Evolutionary conservation across 2,329 filamentous ascomycete species (phyloP).

Genomic region (Incumbomyces delicatus): DNA sequence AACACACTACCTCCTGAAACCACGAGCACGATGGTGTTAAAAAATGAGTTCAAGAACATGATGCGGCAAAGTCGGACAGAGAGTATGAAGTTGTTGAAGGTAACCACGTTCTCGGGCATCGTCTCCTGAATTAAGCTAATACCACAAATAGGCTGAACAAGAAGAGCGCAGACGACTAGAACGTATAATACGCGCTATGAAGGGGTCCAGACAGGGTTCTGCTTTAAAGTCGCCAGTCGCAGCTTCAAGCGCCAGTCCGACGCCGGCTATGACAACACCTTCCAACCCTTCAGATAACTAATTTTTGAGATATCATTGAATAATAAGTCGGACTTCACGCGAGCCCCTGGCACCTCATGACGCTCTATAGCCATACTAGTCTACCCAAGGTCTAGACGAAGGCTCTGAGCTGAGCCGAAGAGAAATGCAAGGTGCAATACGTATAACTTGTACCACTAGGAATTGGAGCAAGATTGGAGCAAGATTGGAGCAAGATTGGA

Average conservation of each 20-base stretch:
- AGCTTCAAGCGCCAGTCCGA: neutral
- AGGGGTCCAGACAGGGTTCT: slow-evolving; percentile 26
- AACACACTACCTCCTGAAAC: slow-evolving; percentile 37
- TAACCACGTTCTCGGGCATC: slow-evolving; percentile 32
- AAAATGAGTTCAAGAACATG: slow-evolving; percentile 72
- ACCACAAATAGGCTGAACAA: slow-evolving; percentile 51
- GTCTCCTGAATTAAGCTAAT: slow-evolving; percentile 3
- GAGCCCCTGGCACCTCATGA: too few species aligned
- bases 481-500: too few species aligned
- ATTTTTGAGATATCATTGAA: too few species aligned
- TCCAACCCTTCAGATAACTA: too few species aligned
- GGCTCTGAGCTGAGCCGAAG: too few species aligned
- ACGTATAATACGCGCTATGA: slow-evolving; percentile 46
- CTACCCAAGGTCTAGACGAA: too few species aligned
- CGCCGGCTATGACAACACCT: too few species aligned
- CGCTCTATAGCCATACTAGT: too few species aligned
- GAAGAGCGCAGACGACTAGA: slow-evolving; percentile 61
- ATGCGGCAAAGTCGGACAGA: slow-evolving; percentile 63
- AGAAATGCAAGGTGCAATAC: too few species aligned
- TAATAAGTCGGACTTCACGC: too few species aligned
- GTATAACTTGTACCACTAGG: too few species aligned
- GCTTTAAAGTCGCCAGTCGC: neutral
- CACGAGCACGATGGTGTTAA: slow-evolving; percentile 59
- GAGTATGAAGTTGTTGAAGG: slow-evolving; percentile 54
- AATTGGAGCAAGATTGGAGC: too few species aligned